Conservation (phyloP, 495 filamentous ascomycete genomes). For the Articulospora tetracladia region DNA sequence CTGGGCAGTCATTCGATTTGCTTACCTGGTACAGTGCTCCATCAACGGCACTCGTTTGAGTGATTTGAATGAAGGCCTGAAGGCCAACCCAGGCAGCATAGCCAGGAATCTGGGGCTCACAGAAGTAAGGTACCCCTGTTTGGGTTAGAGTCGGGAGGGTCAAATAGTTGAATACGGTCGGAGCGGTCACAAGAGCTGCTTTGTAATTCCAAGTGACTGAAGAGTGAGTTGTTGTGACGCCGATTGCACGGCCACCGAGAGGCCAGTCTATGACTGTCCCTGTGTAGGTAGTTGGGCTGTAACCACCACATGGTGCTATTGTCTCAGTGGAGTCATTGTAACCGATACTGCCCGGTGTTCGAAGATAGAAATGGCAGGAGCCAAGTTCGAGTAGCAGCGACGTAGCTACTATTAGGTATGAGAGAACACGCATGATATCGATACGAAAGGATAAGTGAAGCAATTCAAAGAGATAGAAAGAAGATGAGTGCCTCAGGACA, state of each 20-base stretch:
- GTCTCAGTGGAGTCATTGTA: background rate
- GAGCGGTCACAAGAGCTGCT: background rate
- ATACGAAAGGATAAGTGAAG: too few relatives aligned
- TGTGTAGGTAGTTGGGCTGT: constrained; percentile 22
- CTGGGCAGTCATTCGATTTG: background rate
- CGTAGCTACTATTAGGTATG: too few relatives aligned
- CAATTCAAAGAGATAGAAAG: too few relatives aligned
- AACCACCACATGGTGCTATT: background rate
- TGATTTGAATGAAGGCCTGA: background rate
- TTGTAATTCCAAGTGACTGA: constrained; percentile 15
- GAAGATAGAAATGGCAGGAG: background rate
- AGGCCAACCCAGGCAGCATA: background rate
- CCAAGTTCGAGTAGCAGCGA: too few relatives aligned
- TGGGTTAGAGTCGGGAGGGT: background rate
- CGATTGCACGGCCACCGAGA: background rate
- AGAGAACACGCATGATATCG: too few relatives aligned
- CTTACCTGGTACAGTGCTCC: background rate
- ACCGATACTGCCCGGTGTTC: background rate
- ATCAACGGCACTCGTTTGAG: background rate
- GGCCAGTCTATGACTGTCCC: background rate
- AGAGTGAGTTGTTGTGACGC: background rate
- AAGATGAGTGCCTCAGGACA: too few relatives aligned
- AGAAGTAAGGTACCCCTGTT: background rate
- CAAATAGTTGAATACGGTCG: background rate
- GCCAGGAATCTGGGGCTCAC: background rate